Conservation (phyloP, 1,139 yeast genomes). For the Sugiyamaella paludigena region DNA sequence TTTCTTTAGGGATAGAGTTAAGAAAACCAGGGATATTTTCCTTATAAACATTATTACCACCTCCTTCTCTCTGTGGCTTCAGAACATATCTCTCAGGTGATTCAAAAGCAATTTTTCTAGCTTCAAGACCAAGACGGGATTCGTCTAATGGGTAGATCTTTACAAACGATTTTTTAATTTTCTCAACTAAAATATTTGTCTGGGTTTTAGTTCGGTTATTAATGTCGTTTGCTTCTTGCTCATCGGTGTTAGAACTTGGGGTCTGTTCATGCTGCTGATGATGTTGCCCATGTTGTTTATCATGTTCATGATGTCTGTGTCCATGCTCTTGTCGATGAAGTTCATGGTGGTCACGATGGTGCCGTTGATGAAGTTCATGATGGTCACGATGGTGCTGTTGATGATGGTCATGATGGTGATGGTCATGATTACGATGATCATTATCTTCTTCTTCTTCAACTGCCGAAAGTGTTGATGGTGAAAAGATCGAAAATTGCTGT, state of each 20-base stretch:
- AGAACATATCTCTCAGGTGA: slow-evolving; percentile 71
- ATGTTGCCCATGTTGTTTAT: neutral
- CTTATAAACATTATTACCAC: slow-evolving; percentile 88
- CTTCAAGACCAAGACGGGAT: slow-evolving; percentile 59
- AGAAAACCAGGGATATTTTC: slow-evolving; percentile 76
- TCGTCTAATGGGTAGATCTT: slow-evolving; percentile 82
- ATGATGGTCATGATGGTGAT: neutral
- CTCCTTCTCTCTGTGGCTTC: slow-evolving; percentile 97
- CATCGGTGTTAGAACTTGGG: neutral
- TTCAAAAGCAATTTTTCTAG: slow-evolving; percentile 65
- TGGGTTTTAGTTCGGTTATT: neutral
- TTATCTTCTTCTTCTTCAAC: slow-evolving; percentile 24
- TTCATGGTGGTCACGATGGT: no score
- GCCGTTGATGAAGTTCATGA: no score
- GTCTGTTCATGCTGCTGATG: no score
- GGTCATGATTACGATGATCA: neutral
- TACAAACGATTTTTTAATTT: slow-evolving; percentile 66
- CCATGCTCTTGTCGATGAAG: no score
- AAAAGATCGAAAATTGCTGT: slow-evolving; percentile 42
- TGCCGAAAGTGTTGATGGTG: neutral
- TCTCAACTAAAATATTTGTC: slow-evolving; percentile 22
- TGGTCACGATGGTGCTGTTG: neutral
- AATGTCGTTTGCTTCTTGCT: neutral
- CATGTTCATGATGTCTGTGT: neutral
- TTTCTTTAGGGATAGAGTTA: slow-evolving; percentile 55